These are phyloP conservation scores for Protoeuglena noctilucae DNA, from an alignment of 139 green algal species.

Conservation along the genomic window DNA sequence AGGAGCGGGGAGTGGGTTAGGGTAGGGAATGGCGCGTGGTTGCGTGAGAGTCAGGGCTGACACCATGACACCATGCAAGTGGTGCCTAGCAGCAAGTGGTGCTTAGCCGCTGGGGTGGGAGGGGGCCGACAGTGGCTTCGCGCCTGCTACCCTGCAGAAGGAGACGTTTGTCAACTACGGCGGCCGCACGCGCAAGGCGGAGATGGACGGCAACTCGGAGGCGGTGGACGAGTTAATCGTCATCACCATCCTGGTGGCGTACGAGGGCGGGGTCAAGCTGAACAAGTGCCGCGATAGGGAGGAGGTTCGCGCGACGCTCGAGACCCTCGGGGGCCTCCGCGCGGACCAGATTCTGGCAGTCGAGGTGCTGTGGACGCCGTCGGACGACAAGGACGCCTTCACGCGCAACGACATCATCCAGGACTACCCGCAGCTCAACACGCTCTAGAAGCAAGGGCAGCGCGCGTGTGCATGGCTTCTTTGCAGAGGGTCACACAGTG, in stretches of 20 bases:
- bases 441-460: too few species aligned
- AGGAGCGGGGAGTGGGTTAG: not conserved
- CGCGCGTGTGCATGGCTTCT: too few species aligned
- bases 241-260: slow-evolving; percentile 2
- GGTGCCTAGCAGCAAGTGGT: too few species aligned
- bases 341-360: not conserved
- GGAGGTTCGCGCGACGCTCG: not conserved
- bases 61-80: too few species aligned
- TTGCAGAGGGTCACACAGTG: too few species aligned
- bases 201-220: not conserved
- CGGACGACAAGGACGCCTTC: not conserved
- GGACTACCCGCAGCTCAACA: slow-evolving; percentile 4
- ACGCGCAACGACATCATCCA: slow-evolving; percentile 4
- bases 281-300: not conserved
- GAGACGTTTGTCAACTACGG: not conserved
- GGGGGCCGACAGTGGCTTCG: too few species aligned
- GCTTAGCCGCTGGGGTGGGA: too few species aligned
- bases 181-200: not conserved
- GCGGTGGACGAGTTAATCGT: slow-evolving; percentile 6
- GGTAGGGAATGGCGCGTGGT: not conserved
- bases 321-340: not conserved
- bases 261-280: slow-evolving; percentile 1
- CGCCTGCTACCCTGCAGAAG: too few species aligned
- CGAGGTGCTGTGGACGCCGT: slow-evolving; percentile 6
- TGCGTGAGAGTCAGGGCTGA: too few species aligned